phyloP scores from a whole-genome alignment of 2,329 filamentous ascomycete genomes.

The Cercospora beticola region DNA sequence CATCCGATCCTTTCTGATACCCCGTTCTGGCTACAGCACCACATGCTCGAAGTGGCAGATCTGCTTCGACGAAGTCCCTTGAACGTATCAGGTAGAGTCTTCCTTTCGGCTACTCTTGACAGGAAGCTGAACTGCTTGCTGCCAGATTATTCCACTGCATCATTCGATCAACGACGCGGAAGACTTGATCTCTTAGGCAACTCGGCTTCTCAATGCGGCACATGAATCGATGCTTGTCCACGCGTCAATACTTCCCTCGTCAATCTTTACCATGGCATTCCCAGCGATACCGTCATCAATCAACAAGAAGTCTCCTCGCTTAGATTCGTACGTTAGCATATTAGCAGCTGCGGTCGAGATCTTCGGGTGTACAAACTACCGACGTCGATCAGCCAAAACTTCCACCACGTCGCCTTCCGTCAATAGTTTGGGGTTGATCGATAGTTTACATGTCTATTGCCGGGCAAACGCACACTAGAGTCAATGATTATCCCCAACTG shows the following conservation, averaged over 20 bases:
- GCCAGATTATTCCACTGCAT: not conserved
- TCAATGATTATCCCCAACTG: constrained; percentile 3
- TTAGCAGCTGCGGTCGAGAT: not conserved
- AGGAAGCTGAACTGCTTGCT: not conserved
- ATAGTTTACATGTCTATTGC: constrained; percentile 9
- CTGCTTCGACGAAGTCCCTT: no score
- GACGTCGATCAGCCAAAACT: not conserved
- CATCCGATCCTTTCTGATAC: no score
- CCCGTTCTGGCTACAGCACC: no score
- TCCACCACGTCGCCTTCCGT: constrained; percentile 5
- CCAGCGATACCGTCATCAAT: not conserved
- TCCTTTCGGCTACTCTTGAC: no score
- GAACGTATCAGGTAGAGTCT: no score
- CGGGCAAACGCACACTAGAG: not conserved
- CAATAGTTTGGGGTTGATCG: constrained; percentile 4
- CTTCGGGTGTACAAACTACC: not conserved
- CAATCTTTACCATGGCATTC: not conserved
- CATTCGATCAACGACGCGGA: not conserved
- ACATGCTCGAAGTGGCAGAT: no score
- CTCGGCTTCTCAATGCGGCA: not conserved
- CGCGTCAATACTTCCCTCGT: not conserved
- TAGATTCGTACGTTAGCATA: not conserved
- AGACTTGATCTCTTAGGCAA: not conserved
- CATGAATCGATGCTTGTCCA: not conserved
- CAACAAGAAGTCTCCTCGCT: not conserved